Evolutionary conservation across 2,329 filamentous ascomycete genomes (phyloP).

Genomic region (Dendryphion nanum): DNA sequence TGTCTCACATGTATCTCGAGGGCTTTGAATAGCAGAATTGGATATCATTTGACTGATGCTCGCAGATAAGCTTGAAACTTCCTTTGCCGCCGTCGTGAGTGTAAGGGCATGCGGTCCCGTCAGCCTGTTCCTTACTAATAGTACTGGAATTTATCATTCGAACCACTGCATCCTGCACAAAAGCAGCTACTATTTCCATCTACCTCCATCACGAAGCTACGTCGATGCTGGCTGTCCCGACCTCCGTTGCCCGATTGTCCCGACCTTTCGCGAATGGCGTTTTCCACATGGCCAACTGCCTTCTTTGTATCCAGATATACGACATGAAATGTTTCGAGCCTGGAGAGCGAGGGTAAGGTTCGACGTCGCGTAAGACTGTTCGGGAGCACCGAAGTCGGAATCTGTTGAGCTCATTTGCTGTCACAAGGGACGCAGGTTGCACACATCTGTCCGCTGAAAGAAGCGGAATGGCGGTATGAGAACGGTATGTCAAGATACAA

Average conservation of each 20-base stretch:
- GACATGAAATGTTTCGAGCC: neutral
- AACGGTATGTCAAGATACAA: constrained; percentile 11
- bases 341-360: no score
- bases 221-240: neutral
- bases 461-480: constrained; percentile 9
- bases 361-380: neutral
- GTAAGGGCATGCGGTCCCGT: no score
- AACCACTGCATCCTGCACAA: neutral
- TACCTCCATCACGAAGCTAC: neutral
- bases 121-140: no score
- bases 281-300: neutral
- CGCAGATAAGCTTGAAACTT: no score
- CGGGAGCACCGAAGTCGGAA: constrained; percentile 4
- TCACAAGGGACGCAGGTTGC: constrained; percentile 7
- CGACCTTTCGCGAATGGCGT: neutral
- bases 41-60: no score
- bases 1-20: no score
- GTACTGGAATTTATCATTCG: no score
- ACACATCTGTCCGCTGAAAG: constrained; percentile 9
- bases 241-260: neutral
- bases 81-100: no score
- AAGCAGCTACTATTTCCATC: neutral
- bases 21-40: no score
- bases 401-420: constrained; percentile 1
- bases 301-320: neutral